A percentile compares a stretch with the other conserved stretches of the same genome.
phyloP scores from a whole-genome alignment of 2,329 filamentous ascomycete genomes.

The Tolypocladium amazonense region DNA sequence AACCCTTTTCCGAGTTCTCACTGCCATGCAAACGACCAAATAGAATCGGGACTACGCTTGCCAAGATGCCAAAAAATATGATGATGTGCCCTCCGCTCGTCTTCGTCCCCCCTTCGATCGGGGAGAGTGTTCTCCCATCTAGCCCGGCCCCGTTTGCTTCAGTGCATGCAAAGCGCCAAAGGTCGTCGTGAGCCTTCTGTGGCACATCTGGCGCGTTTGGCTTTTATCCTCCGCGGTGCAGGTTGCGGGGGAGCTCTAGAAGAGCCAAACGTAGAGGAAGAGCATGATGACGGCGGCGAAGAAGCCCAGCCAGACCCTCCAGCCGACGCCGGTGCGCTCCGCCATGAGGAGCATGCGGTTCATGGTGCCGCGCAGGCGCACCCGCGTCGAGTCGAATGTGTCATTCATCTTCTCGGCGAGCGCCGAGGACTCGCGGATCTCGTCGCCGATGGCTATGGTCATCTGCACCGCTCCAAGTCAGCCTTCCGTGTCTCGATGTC shows the following conservation, averaged over 20 bases:
- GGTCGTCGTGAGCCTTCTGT: not conserved
- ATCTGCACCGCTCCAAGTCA: constrained; percentile 41
- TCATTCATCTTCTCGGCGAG: constrained; percentile 95
- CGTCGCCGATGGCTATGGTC: constrained; percentile 85
- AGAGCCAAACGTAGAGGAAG: constrained; percentile 91
- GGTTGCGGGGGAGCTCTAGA: constrained; percentile 33
- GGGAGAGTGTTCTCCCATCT: not conserved
- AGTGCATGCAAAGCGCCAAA: too few relatives aligned
- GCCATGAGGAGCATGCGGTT: constrained; percentile 96
- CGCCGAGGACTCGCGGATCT: constrained; percentile 82
- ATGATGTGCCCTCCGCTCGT: not conserved
- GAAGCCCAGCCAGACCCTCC: constrained; percentile 88
- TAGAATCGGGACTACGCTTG: constrained; percentile 1
- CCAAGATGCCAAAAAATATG: not conserved
- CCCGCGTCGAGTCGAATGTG: constrained; percentile 74
- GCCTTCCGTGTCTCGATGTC: not conserved
- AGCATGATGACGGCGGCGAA: constrained; percentile 72
- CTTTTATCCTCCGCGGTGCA: not conserved
- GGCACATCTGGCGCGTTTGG: not conserved
- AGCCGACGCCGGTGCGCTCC: constrained; percentile 84
- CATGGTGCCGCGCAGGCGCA: constrained; percentile 84
- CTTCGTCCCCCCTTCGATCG: not conserved
- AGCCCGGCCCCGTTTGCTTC: not conserved
- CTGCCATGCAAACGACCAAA: not conserved
- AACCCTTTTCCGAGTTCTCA: not conserved